A percentile compares a stretch with the other conserved stretches of the same genome.
These are phyloP conservation scores for Dicorynia guianensis DNA, from an alignment of 306 rosid genomes.

Conservation along the genomic window DNA sequence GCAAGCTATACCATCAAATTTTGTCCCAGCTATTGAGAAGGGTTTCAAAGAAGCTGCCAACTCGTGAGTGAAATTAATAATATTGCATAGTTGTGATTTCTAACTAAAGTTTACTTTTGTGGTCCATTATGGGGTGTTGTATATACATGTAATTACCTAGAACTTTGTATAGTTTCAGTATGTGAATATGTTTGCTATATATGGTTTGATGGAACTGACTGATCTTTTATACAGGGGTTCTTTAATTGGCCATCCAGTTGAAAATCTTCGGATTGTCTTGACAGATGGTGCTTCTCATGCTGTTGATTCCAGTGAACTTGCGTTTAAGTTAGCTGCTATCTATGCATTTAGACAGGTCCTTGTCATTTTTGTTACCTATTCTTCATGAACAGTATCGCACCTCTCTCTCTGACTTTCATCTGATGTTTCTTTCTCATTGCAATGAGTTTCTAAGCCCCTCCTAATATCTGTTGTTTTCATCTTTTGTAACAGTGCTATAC, in stretches of 20 bases:
- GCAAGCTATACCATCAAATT: conserved; percentile 93
- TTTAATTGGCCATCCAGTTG: conserved; percentile 70
- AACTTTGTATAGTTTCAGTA: background rate
- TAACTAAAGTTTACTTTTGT: background rate
- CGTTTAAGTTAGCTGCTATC: conserved; percentile 93
- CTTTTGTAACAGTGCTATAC: conserved; percentile 73
- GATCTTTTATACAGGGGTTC: conserved; percentile 55
- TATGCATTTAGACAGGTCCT: conserved; percentile 96
- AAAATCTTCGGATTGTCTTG: conserved; percentile 56
- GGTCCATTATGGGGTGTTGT: background rate
- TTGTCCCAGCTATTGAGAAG: conserved; percentile 95
- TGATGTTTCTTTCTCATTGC: conserved; percentile 1
- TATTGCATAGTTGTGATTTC: too few species aligned
- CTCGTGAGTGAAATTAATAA: conserved; percentile 65
- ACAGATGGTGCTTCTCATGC: conserved; percentile 77
- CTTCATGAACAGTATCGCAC: conserved; percentile 23
- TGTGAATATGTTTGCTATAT: background rate
- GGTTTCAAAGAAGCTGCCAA: conserved; percentile 98
- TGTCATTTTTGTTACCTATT: conserved; percentile 37
- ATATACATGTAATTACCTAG: background rate
- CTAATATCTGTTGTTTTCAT: conserved; percentile 28
- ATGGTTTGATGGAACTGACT: background rate
- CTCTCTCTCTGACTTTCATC: background rate
- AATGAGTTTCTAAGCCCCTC: too few species aligned
- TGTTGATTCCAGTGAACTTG: conserved; percentile 78